Conservation (phyloP, 768 basidiomycete genomes). For the Suillus tomentosus region DNA sequence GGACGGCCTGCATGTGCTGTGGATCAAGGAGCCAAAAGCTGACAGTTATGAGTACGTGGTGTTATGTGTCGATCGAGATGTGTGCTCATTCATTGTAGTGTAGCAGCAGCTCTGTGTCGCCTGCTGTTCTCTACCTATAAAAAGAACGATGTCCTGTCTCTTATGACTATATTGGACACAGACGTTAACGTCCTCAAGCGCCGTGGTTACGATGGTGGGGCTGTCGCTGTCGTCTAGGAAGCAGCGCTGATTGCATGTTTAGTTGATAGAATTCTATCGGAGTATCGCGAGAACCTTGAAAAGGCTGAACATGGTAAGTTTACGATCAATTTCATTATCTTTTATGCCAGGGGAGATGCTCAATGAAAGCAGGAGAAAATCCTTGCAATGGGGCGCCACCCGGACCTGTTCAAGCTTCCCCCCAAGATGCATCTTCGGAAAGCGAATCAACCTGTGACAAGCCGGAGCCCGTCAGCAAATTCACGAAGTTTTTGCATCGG, state of each 20-base stretch:
- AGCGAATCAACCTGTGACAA: not conserved
- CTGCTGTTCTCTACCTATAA: conserved; percentile 72
- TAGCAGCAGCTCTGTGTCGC: conserved; percentile 78
- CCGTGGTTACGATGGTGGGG: conserved; percentile 77
- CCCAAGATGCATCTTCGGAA: too few relatives aligned
- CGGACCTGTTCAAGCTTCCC: not conserved
- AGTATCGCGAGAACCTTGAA: not conserved
- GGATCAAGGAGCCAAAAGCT: conserved; percentile 66
- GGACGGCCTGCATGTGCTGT: conserved; percentile 55
- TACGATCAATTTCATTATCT: not conserved
- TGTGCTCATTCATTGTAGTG: conserved; percentile 44
- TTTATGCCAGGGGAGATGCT: not conserved
- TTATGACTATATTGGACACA: conserved; percentile 90
- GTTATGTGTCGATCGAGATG: conserved; percentile 5
- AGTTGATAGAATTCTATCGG: conserved; percentile 16
- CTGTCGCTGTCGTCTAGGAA: not conserved
- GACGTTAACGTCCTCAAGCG: conserved; percentile 76
- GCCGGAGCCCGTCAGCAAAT: not conserved
- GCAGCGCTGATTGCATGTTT: not conserved
- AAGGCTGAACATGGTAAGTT: conserved; percentile 4
- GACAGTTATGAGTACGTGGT: conserved; percentile 84
- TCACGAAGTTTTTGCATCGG: not conserved
- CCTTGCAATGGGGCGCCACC: not conserved
- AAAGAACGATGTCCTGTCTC: conserved; percentile 79
- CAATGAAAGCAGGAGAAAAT: not conserved